A percentile compares a stretch with the other conserved stretches of the same genome.
phyloP scores from a whole-genome alignment of 768 basidiomycete genomes.

The Tulasnella sp. region DNA sequence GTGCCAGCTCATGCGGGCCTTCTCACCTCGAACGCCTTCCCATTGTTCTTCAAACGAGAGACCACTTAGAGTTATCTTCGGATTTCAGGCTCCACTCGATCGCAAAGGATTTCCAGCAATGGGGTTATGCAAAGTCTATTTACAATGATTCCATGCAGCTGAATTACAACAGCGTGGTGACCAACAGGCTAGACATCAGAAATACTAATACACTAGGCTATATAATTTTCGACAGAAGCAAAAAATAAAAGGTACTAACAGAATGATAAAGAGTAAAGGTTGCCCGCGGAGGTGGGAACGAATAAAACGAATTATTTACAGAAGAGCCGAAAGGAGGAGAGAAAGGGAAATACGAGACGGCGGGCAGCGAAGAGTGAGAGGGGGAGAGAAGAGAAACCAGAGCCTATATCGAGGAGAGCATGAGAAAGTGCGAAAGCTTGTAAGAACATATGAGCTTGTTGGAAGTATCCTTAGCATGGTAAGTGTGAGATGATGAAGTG shows the following conservation, averaged over 20 bases:
- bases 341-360: not conserved
- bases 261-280: constrained; percentile 11
- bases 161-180: constrained; percentile 18
- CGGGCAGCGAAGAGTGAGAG: constrained; percentile 1
- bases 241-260: constrained; percentile 9
- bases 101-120: not conserved
- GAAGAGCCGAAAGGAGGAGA: not conserved
- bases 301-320: constrained; percentile 4
- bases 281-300: constrained; percentile 19
- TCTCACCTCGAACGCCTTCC: not conserved
- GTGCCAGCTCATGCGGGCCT: not conserved
- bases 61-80: not conserved
- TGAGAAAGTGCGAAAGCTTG: not conserved
- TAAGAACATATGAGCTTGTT: not conserved
- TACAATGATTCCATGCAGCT: constrained; percentile 18
- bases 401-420: not conserved
- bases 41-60: not conserved
- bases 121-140: constrained; percentile 20
- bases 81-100: not conserved
- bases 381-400: not conserved
- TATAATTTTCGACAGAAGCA: not conserved
- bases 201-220: constrained; percentile 17
- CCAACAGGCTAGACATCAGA: constrained; percentile 1
- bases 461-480: constrained; percentile 12
- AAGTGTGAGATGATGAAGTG: constrained; percentile 7